Conservation (phyloP, 495 filamentous ascomycete genomes). For the Glutinoglossum americanum region DNA sequence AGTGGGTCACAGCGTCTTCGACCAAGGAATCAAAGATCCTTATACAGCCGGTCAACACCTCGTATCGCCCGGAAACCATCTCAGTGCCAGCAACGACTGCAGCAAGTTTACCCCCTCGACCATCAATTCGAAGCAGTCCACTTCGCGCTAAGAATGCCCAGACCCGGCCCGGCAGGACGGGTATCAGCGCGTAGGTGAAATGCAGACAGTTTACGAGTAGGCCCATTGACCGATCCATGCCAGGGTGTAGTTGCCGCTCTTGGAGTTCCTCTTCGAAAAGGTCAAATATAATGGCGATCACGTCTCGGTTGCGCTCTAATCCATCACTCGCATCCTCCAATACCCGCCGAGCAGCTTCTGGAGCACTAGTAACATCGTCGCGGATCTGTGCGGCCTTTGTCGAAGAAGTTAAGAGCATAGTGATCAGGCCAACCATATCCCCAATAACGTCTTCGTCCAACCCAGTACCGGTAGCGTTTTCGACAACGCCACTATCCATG, state of each 20-base stretch:
- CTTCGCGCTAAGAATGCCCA: constrained; percentile 79
- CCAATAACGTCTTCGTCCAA: constrained; percentile 27
- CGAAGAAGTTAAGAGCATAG: constrained; percentile 28
- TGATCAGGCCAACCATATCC: constrained; percentile 42
- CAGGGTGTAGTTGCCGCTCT: constrained; percentile 31
- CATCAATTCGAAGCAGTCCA: constrained; percentile 47
- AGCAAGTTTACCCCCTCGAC: constrained; percentile 49
- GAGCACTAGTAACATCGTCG: constrained; percentile 20
- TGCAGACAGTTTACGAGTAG: constrained; percentile 53
- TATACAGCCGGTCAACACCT: constrained; percentile 51
- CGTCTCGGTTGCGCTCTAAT: constrained; percentile 50
- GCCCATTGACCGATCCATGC: constrained; percentile 28
- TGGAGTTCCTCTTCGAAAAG: constrained; percentile 61
- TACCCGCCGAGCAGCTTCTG: constrained; percentile 24
- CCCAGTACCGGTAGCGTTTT: constrained; percentile 5
- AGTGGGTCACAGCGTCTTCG: constrained; percentile 50
- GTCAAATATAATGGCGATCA: constrained; percentile 60
- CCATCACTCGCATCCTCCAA: constrained; percentile 52
- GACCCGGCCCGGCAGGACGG: constrained; percentile 53
- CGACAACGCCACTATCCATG: background rate
- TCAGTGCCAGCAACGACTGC: constrained; percentile 56
- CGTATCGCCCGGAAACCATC: constrained; percentile 49
- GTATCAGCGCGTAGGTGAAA: constrained; percentile 49
- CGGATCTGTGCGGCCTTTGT: constrained; percentile 13
- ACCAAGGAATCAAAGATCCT: constrained; percentile 52